Percentiles rank a stretch among this genome's conserved stretches.
Conservation (phyloP, 768 basidiomycete genomes). For the Lenzites betulinus region DNA sequence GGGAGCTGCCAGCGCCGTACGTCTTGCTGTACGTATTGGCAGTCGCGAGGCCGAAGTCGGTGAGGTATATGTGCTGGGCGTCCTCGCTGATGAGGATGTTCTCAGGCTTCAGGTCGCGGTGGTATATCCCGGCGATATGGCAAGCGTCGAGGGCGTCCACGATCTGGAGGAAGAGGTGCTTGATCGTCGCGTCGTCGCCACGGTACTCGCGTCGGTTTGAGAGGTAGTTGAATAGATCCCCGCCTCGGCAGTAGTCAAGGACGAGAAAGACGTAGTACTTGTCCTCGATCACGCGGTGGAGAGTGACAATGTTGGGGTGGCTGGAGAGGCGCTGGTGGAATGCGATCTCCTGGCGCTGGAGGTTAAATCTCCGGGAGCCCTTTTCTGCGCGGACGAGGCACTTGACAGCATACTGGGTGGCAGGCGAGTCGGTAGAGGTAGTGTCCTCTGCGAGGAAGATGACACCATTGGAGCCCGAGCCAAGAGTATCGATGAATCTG, state of each 20-base stretch:
- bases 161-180: slow-evolving; percentile 51
- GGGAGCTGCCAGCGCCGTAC: slow-evolving; percentile 60
- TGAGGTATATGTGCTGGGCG: slow-evolving; percentile 41
- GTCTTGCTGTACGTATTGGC: slow-evolving; percentile 39
- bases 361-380: slow-evolving; percentile 12
- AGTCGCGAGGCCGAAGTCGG: slow-evolving; percentile 45
- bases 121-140: slow-evolving; percentile 51
- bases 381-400: slow-evolving; percentile 25
- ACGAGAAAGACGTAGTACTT: slow-evolving; percentile 68
- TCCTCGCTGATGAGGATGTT: slow-evolving; percentile 47
- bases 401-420: slow-evolving; percentile 29
- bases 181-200: slow-evolving; percentile 49
- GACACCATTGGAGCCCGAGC: slow-evolving; percentile 30
- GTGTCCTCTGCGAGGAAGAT: slow-evolving; percentile 30
- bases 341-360: slow-evolving; percentile 68
- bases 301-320: slow-evolving; percentile 68
- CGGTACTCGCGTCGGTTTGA: slow-evolving; percentile 37
- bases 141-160: slow-evolving; percentile 53
- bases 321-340: slow-evolving; percentile 53
- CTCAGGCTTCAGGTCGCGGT: slow-evolving; percentile 62
- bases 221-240: slow-evolving; percentile 51
- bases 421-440: not conserved
- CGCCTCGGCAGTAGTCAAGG: slow-evolving; percentile 45
- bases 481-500: slow-evolving; percentile 23
- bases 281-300: slow-evolving; percentile 66